phyloP scores from a whole-genome alignment of 805 yeast species.

The Soucietia sequanensis region DNA sequence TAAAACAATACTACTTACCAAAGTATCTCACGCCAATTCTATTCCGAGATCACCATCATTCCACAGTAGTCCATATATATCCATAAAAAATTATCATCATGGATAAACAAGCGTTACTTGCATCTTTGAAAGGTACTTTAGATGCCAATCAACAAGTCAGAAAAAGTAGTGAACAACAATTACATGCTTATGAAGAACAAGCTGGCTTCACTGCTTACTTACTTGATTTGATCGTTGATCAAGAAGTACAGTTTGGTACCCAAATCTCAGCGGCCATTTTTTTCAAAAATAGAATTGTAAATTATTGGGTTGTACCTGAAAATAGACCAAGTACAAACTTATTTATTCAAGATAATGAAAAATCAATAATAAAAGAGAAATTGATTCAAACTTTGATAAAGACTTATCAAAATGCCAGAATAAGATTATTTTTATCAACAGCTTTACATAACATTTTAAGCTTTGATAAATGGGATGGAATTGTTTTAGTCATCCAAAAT shows the following conservation, averaged over 20 bases:
- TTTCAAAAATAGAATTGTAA: slow-evolving; percentile 41
- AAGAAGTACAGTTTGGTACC: slow-evolving; percentile 33
- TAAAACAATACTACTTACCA: too few species aligned
- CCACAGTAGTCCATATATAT: too few species aligned
- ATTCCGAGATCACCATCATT: too few species aligned
- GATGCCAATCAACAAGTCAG: slow-evolving; percentile 50
- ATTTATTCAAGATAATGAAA: slow-evolving; percentile 32
- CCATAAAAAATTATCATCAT: slow-evolving; percentile 23
- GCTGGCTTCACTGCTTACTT: slow-evolving; percentile 58
- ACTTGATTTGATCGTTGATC: slow-evolving; percentile 49
- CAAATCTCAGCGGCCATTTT: slow-evolving; percentile 44
- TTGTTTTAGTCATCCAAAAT: slow-evolving; percentile 37
- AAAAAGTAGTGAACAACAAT: slow-evolving; percentile 53
- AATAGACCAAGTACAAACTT: slow-evolving; percentile 19
- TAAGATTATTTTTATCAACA: slow-evolving; percentile 57
- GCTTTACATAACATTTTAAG: slow-evolving; percentile 55
- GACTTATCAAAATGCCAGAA: slow-evolving; percentile 28
- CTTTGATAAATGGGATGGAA: slow-evolving; percentile 45
- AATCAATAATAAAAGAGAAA: slow-evolving; percentile 41
- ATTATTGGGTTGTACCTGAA: slow-evolving; percentile 39
- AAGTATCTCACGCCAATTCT: too few species aligned
- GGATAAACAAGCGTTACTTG: slow-evolving; percentile 51
- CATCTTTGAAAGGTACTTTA: slow-evolving; percentile 52
- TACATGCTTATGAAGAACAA: slow-evolving; percentile 50
- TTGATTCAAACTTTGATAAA: slow-evolving; percentile 42